Evolutionary conservation across 108 stramenopile species (phyloP).

Genomic region (Parietichytrium sp.): DNA sequence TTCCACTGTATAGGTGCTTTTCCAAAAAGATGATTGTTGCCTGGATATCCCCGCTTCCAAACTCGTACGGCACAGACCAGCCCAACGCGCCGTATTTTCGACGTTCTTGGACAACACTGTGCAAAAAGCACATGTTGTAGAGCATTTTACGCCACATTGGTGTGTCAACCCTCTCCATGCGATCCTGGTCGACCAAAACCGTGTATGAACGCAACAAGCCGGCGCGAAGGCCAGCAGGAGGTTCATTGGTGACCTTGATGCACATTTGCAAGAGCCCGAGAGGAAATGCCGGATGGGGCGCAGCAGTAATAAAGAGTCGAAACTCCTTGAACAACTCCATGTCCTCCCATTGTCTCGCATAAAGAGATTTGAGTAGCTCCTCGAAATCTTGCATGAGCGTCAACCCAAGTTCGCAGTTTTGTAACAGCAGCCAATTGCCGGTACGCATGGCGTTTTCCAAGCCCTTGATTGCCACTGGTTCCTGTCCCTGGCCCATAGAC

Average conservation of each 20-base stretch:
- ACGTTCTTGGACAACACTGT: slow-evolving; percentile 83
- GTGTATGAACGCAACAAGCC: slow-evolving; percentile 81
- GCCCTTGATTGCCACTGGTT: slow-evolving; percentile 81
- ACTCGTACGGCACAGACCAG: slow-evolving; percentile 88
- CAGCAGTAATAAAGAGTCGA: slow-evolving; percentile 82
- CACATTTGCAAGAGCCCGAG: slow-evolving; percentile 86
- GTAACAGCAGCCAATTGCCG: slow-evolving; percentile 85
- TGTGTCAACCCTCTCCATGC: slow-evolving; percentile 81
- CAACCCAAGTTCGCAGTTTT: slow-evolving; percentile 83
- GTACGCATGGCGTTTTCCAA: slow-evolving; percentile 79
- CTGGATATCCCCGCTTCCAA: slow-evolving; percentile 81
- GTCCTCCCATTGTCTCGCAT: slow-evolving; percentile 50
- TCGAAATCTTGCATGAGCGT: slow-evolving; percentile 82
- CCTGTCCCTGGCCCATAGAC: slow-evolving; percentile 85
- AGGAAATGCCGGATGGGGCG: slow-evolving; percentile 79
- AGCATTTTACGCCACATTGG: slow-evolving; percentile 75
- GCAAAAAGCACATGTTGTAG: slow-evolving; percentile 80
- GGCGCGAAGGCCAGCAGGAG: slow-evolving; percentile 80
- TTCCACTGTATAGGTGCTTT: slow-evolving; percentile 81
- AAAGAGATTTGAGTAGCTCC: slow-evolving; percentile 70
- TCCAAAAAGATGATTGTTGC: slow-evolving; percentile 85
- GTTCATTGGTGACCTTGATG: slow-evolving; percentile 87
- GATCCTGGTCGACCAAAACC: slow-evolving; percentile 84
- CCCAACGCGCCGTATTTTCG: slow-evolving; percentile 86
- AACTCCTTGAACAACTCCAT: slow-evolving; percentile 73